Evolutionary conservation across 2,329 filamentous ascomycete genomes (phyloP).

Genomic region (Epichloe glyceriae): DNA sequence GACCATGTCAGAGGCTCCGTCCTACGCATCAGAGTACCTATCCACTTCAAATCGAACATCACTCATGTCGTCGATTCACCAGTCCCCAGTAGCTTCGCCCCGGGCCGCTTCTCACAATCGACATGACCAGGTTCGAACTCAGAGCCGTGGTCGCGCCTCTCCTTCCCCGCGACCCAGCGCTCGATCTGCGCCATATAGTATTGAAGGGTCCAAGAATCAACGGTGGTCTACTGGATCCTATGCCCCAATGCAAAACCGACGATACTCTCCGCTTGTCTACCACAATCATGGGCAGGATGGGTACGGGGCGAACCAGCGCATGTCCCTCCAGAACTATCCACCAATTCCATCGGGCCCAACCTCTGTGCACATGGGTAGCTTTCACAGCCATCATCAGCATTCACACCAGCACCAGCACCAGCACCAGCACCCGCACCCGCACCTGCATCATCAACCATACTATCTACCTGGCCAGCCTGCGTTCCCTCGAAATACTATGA

Average conservation of each 20-base stretch:
- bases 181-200: constrained; percentile 56
- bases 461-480: constrained; percentile 38
- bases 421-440: constrained; percentile 11
- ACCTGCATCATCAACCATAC: constrained; percentile 34
- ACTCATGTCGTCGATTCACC: constrained; percentile 55
- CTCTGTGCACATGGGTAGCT: constrained; percentile 40
- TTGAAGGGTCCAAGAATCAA: constrained; percentile 55
- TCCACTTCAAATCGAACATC: constrained; percentile 54
- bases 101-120: constrained; percentile 48
- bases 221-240: constrained; percentile 70
- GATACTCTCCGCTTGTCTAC: constrained; percentile 49
- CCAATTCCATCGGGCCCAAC: constrained; percentile 18
- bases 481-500: constrained; percentile 44
- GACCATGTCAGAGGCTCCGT: constrained; percentile 52
- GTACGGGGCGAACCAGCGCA: constrained; percentile 42
- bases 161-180: constrained; percentile 57
- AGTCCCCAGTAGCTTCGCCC: constrained; percentile 62
- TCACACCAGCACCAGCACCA: constrained; percentile 20
- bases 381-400: constrained; percentile 24
- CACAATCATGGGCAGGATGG: constrained; percentile 43
- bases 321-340: constrained; percentile 30
- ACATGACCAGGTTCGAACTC: constrained; percentile 47
- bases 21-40: constrained; percentile 54
- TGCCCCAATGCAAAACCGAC: constrained; percentile 39
- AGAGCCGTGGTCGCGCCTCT: constrained; percentile 57